Base-by-base conservation (phyloP, 2,329 filamentous ascomycete species). In the Uncinocarpus reesii region DNA sequence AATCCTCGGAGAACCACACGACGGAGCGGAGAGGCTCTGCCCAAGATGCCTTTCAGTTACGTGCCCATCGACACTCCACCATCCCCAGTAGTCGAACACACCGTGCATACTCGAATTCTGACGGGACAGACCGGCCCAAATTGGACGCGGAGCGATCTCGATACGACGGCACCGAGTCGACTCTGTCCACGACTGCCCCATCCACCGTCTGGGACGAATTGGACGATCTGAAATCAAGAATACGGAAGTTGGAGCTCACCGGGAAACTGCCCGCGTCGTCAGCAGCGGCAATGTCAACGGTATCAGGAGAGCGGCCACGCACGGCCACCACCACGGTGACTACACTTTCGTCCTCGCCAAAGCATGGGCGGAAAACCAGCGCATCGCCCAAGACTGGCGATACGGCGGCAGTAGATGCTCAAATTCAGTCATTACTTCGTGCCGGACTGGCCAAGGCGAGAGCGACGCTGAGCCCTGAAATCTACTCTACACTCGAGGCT, bases 141-240 rank as follows among this genome's bases (percentile, higher is more conserved):
- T 55, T 56, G 18, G 47, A 62, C 8, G 44, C 52, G n/a, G 65
- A 68, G 20, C 64, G 61, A 44, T 44, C 65, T 24, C 60, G 62
- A 45, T 57, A 61, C 16, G 81, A 89, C 58, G 83, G 82, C 7
- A 88, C 87, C 0, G 87, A 92, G 58, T 96, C 92, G 0, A 90
- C 84, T 0, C 76, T 84, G 28, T 96, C 92, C 0, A 92, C 86
- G 0, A 88, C 83, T 1, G 87, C 86, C 1, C 86, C 89, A 10
- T 93, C 88, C 1, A 95, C 88, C 0, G 86, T 98, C 2, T 98
- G 92, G 92, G 92, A 96, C 62, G 92, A 98, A 65, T 70, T 98
- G 23, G 92, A 96, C 58, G 92, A 96, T 55, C 71, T 98, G 40
- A 96, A 96, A 64, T 92, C 86, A 34, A 80, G 92, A 24, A 95